Conservation (phyloP, 768 basidiomycete genomes). For the Kwoniella bestiolae region DNA sequence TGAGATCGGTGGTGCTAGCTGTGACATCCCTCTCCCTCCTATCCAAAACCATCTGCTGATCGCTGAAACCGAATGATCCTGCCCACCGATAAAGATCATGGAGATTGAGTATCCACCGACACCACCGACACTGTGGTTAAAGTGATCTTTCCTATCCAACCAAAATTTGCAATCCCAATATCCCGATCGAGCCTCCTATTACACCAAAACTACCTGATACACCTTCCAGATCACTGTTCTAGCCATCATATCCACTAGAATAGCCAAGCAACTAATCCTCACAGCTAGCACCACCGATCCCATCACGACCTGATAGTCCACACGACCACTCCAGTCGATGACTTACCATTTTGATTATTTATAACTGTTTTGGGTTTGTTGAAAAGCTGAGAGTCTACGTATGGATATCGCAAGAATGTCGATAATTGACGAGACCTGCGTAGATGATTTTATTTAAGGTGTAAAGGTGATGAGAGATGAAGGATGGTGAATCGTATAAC, state of each 20-base stretch:
- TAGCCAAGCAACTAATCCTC: neutral
- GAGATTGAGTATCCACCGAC: neutral
- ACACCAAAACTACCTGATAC: neutral
- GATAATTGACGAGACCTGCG: conserved; percentile 20
- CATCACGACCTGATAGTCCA: neutral
- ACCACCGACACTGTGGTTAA: neutral
- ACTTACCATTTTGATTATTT: conserved; percentile 26
- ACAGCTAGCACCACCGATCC: conserved; percentile 1
- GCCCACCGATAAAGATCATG: no score
- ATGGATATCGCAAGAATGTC: conserved; percentile 24
- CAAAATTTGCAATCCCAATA: neutral
- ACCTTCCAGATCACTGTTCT: neutral
- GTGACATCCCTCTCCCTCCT: no score
- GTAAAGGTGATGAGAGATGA: conserved; percentile 7
- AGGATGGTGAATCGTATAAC: conserved; percentile 9
- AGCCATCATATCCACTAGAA: neutral
- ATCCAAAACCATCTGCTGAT: no score
- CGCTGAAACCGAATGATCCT: no score
- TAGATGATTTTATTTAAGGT: conserved; percentile 8
- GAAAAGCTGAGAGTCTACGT: conserved; percentile 4
- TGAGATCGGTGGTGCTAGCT: neutral
- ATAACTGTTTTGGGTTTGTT: conserved; percentile 10
- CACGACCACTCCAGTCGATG: neutral
- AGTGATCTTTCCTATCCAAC: neutral
- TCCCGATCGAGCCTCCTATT: neutral